These are phyloP conservation scores for Chrysanthemum seticuspe DNA, from an alignment of 129 eudicot species.

Conservation along the genomic window DNA sequence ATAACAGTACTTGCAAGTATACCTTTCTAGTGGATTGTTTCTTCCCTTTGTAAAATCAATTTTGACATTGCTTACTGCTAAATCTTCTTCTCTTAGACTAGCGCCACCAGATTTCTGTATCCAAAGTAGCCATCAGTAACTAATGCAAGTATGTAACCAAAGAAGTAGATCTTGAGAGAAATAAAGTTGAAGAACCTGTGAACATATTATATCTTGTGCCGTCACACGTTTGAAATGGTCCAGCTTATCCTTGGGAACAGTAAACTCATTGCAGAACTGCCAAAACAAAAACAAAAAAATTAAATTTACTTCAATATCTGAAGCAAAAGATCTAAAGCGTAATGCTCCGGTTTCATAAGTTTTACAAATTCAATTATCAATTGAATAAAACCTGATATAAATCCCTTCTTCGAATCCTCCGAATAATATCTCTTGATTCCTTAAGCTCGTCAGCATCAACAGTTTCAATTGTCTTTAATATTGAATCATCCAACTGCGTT, in stretches of 20 bases:
- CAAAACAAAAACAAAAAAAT: background rate
- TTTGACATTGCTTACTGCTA: conserved; percentile 76
- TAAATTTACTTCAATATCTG: background rate
- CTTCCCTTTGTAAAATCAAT: conserved; percentile 81
- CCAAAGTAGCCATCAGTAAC: conserved; percentile 19
- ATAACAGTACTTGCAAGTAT: conserved; percentile 16
- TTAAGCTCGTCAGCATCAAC: conserved; percentile 52
- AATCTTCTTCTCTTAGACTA: conserved; percentile 70
- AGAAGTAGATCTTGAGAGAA: background rate
- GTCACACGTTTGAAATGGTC: conserved; percentile 66
- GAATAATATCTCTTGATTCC: conserved; percentile 75
- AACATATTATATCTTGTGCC: conserved; percentile 76
- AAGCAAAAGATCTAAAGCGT: background rate
- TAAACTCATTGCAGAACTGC: conserved; percentile 89
- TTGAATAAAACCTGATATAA: conserved; percentile 62
- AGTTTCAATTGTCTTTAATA: conserved; percentile 72
- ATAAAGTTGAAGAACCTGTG: conserved; percentile 52
- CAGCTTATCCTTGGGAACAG: conserved; percentile 83
- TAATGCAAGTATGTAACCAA: background rate
- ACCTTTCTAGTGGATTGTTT: conserved; percentile 81
- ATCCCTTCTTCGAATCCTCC: conserved; percentile 72
- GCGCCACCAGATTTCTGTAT: conserved; percentile 48
- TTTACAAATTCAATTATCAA: conserved; percentile 1
- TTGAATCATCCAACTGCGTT: conserved; percentile 85
- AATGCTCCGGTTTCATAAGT: background rate